Conservation (phyloP, 2,329 filamentous ascomycete genomes). For the Phyllosticta citribraziliensis region DNA sequence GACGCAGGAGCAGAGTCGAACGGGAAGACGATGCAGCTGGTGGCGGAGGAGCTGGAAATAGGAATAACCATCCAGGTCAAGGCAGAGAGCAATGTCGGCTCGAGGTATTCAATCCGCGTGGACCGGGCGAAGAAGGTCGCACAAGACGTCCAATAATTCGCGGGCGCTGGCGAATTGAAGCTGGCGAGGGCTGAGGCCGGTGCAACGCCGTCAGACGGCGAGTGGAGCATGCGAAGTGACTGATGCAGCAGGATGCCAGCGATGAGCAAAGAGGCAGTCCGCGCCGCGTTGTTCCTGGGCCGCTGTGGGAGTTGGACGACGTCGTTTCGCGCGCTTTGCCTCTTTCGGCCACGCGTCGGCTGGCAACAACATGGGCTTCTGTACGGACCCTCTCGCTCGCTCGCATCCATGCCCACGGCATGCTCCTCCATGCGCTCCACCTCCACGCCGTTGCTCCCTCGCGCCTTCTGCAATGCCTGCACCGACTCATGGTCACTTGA, state of each 20-base stretch:
- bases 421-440: not conserved
- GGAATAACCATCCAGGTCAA: not conserved
- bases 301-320: not conserved
- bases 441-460: not conserved
- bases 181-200: not conserved
- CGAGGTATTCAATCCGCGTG: not conserved
- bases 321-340: not conserved
- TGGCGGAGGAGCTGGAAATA: not conserved
- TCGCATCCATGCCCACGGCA: too few species aligned
- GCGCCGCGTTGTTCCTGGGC: not conserved
- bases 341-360: not conserved
- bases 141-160: not conserved
- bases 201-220: not conserved
- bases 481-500: not conserved
- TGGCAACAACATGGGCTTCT: not conserved
- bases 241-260: not conserved
- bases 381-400: not conserved
- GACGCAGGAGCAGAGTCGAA: not conserved
- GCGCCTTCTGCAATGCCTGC: conserved; percentile 6
- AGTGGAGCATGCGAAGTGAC: not conserved
- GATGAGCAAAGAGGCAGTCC: not conserved
- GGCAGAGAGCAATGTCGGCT: not conserved
- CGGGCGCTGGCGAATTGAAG: not conserved
- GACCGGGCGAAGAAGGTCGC: not conserved
- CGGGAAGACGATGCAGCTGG: not conserved